Conservation (phyloP, 2,329 filamentous ascomycete genomes). For the Colletotrichum spinosum region DNA sequence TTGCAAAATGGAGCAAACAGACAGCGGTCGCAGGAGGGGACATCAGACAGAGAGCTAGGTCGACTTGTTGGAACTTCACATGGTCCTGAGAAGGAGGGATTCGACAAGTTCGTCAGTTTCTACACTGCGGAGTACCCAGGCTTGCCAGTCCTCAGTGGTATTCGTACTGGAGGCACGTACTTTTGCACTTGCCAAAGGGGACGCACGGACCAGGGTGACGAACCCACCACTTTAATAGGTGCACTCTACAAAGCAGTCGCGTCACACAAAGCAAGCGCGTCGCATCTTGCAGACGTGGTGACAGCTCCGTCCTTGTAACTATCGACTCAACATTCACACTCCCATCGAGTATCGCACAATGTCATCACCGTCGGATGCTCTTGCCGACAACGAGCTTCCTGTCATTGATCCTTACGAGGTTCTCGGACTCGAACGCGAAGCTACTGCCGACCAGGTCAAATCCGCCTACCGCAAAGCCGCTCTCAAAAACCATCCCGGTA, state of each 20-base stretch:
- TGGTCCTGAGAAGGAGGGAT: background rate
- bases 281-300: background rate
- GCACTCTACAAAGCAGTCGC: constrained; percentile 35
- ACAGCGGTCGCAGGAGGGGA: no score
- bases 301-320: background rate
- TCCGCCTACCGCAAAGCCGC: constrained; percentile 92
- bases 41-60: no score
- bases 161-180: background rate
- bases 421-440: constrained; percentile 76
- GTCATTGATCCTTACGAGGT: constrained; percentile 82
- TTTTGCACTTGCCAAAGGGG: background rate
- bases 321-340: constrained; percentile 16
- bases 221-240: constrained; percentile 35
- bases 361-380: constrained; percentile 57
- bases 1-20: no score
- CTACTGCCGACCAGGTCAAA: constrained; percentile 85
- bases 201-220: background rate
- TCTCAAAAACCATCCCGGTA: constrained; percentile 87
- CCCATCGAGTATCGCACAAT: constrained; percentile 14
- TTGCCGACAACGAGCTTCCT: constrained; percentile 69
- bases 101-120: background rate
- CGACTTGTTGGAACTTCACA: no score
- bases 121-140: no score
- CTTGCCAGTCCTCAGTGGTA: no score
- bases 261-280: constrained; percentile 24